Evolutionary conservation across 108 stramenopile genomes (phyloP).

Genomic region (Fragilariopsis cylindrus): DNA sequence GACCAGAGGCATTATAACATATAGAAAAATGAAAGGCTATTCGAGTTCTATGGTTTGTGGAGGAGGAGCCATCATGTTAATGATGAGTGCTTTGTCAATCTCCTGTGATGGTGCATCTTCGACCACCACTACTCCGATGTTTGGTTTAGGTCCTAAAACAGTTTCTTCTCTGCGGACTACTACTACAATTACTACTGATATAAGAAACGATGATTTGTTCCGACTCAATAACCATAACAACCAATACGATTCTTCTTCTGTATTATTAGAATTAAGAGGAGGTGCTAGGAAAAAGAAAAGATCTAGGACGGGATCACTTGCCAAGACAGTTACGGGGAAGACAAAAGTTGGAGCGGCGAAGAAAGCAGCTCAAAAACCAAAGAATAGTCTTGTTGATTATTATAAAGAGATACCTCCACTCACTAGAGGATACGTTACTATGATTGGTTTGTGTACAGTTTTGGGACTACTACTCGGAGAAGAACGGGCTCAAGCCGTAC

Average conservation of each 20-base stretch:
- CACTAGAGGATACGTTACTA: slow-evolving; percentile 81
- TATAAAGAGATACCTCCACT: slow-evolving; percentile 80
- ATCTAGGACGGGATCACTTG: slow-evolving; percentile 12
- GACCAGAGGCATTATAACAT: background rate
- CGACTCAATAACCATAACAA: too few relatives aligned
- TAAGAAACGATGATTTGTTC: too few relatives aligned
- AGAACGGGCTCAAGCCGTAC: slow-evolving; percentile 74
- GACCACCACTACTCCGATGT: background rate
- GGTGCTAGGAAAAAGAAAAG: slow-evolving; percentile 31
- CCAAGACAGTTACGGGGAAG: slow-evolving; percentile 42
- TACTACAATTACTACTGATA: too few relatives aligned
- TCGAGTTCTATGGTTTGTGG: background rate
- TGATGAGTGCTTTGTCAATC: background rate
- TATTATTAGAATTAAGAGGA: slow-evolving; percentile 25
- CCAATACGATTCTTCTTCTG: background rate
- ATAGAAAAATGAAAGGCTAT: background rate
- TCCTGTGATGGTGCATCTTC: background rate
- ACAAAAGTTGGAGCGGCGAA: slow-evolving; percentile 32
- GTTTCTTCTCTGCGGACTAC: slow-evolving; percentile 14
- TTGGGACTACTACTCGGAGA: slow-evolving; percentile 81
- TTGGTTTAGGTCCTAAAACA: slow-evolving; percentile 2
- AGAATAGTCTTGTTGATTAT: slow-evolving; percentile 31
- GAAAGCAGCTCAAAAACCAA: slow-evolving; percentile 5
- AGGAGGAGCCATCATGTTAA: background rate
- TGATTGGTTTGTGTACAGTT: slow-evolving; percentile 66